Evolutionary conservation across 164 flowering plant genomes (phyloP), one percentile per base, ranked within the genome.

Genomic region (Annona squamosa): DNA sequence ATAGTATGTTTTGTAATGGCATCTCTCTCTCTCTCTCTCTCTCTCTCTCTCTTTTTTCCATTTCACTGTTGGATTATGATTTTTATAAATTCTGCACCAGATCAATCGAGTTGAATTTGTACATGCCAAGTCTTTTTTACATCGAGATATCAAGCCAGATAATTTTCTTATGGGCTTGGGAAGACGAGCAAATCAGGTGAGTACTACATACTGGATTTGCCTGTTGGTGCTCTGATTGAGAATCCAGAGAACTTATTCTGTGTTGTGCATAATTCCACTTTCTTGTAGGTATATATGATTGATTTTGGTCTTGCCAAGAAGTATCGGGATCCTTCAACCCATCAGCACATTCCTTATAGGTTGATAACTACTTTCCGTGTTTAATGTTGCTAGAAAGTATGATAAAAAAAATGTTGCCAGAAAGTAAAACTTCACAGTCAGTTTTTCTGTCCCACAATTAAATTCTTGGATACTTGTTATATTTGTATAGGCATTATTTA

Each of bases 151-250:
- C 62, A 91, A 93, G 81, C 97, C 97, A n/a, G 97, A 93, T 77
- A 91, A 90, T 79, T 93, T 93, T 77, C 91, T 90, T 13, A 90
- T 93, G 98, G 97, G 97, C 66, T 75, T 91, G 75, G 95, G 97
- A 71, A 83, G 95, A 77, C 92, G 95, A 65, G 97, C 95, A 43
- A 90, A 93, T 81, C 95, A 90, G 92, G 97, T 91, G 52, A 52
- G 9, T 52, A 52, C 59, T 47, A 65, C 37, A 62, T 52, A 9
- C 56, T 74, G 59, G 63, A 43, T 46, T 37, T 66, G 13, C 12
- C 18, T 66, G 42, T 66, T 2, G 68, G 45, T 66, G 46, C 12
- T 42, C 68, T 16, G 42, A 42, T 66, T n/a, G 67, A 19, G 67
- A 41, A 64, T 64, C 5, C 17, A 37, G 17, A 10, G 4, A 10